phyloP scores from a whole-genome alignment of 2,329 filamentous ascomycete species.

The Orbilia javanica region DNA sequence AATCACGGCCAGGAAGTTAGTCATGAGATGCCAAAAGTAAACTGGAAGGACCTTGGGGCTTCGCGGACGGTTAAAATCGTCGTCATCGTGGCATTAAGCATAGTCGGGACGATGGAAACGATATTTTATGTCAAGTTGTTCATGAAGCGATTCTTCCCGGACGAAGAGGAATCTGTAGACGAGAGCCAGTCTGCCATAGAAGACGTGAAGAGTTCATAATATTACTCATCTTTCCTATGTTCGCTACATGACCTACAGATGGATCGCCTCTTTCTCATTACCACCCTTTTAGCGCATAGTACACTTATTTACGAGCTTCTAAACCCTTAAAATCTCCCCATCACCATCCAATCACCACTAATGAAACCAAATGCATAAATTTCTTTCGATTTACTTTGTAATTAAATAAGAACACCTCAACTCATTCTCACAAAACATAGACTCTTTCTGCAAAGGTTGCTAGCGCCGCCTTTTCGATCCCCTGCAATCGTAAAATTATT shows the following conservation, averaged over 20 bases:
- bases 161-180: slow-evolving; percentile 1
- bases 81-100: slow-evolving; percentile 57
- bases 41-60: slow-evolving; percentile 59
- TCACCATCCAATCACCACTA: not conserved
- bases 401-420: too few species aligned
- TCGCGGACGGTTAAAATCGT: slow-evolving; percentile 60
- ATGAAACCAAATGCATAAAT: not conserved
- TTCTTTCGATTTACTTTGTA: too few species aligned
- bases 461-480: too few species aligned
- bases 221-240: not conserved
- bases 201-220: not conserved
- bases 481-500: not conserved
- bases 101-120: slow-evolving; percentile 61
- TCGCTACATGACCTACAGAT: not conserved
- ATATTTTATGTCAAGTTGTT: slow-evolving; percentile 61
- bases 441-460: too few species aligned
- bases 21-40: slow-evolving; percentile 54
- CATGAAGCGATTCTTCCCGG: slow-evolving; percentile 60
- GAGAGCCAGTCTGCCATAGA: not conserved
- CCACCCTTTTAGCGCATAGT: not conserved
- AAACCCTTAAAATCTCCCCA: not conserved
- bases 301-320: too few species aligned
- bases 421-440: too few species aligned
- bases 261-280: not conserved
- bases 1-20: slow-evolving; percentile 40